Percentiles rank a stretch among this genome's conserved stretches.
phyloP scores from a whole-genome alignment of 208 protist genomes.

The Balamuthia mandrillaris region DNA sequence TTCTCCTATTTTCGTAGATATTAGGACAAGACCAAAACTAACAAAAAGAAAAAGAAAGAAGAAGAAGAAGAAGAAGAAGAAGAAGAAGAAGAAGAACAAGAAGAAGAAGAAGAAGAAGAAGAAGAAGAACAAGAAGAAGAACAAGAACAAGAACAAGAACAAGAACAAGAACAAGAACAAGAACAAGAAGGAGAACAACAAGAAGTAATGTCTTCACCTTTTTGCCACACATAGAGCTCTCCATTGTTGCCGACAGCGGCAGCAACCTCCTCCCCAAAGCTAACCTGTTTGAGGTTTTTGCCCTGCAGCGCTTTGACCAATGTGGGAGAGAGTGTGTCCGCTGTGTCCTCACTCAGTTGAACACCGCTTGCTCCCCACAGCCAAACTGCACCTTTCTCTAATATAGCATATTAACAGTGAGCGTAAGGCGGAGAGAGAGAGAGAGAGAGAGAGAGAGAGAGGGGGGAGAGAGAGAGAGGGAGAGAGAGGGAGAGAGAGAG shows the following conservation, averaged over 20 bases:
- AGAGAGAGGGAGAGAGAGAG: not conserved
- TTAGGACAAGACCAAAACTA: not conserved
- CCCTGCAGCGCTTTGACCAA: too few species aligned
- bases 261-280: not conserved
- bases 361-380: too few species aligned
- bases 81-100: not conserved
- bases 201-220: not conserved
- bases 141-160: not conserved
- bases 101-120: constrained; percentile 20
- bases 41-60: not conserved
- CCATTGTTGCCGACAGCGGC: not conserved
- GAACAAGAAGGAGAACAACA: not conserved
- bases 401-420: too few species aligned
- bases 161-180: constrained; percentile 7
- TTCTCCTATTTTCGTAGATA: too few species aligned
- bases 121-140: not conserved
- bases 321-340: too few species aligned
- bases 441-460: not conserved
- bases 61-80: constrained; percentile 2
- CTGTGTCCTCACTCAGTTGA: too few species aligned
- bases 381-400: too few species aligned
- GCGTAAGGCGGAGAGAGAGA: not conserved
- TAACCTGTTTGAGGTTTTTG: too few species aligned
- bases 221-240: not conserved
- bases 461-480: not conserved